Conservation (phyloP, 441 rosid species). For the Hura crepitans region DNA sequence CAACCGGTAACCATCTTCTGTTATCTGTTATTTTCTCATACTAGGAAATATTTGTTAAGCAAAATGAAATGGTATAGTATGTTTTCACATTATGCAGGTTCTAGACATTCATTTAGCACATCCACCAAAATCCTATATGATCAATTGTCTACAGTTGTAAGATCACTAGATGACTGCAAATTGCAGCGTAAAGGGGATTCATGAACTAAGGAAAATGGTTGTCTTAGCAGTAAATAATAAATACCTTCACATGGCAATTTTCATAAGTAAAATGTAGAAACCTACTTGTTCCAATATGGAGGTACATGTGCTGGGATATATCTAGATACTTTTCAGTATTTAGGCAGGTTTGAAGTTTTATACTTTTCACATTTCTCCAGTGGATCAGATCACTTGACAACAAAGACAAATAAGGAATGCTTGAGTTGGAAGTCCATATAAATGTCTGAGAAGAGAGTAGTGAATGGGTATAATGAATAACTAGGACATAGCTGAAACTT, state of each 20-base stretch:
- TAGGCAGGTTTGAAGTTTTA: not conserved
- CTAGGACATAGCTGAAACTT: constrained; percentile 1
- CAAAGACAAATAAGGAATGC: not conserved
- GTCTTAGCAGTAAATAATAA: not conserved
- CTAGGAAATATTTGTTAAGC: not conserved
- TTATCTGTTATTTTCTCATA: constrained; percentile 4
- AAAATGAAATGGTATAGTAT: not conserved
- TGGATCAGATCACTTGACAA: not conserved
- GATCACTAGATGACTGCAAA: not conserved
- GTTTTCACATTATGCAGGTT: not conserved
- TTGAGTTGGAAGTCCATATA: not conserved
- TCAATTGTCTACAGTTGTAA: not conserved
- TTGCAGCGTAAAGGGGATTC: not conserved
- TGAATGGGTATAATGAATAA: not conserved
- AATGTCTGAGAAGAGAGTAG: not conserved
- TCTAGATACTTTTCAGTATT: not conserved
- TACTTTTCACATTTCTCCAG: not conserved
- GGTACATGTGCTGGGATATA: not conserved
- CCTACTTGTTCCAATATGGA: not conserved
- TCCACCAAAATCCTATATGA: not conserved
- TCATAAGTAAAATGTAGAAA: constrained; percentile 1
- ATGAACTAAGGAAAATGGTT: constrained; percentile 11
- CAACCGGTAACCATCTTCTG: constrained; percentile 39
- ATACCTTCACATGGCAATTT: not conserved
- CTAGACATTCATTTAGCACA: not conserved